Conservation (phyloP, 768 basidiomycete genomes). For the Collybiopsis luxurians region DNA sequence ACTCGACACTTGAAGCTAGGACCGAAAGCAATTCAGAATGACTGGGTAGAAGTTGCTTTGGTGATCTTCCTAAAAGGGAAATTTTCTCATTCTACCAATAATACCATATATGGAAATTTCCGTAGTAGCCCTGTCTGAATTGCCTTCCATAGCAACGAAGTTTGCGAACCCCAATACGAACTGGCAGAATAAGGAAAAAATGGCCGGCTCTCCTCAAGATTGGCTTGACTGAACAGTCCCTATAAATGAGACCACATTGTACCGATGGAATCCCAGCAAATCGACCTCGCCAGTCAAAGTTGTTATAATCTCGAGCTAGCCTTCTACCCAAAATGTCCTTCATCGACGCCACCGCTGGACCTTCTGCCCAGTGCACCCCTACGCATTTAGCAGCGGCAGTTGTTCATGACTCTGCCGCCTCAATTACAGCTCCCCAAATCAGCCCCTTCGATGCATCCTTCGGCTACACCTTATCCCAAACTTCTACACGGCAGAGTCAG, state of each 20-base stretch:
- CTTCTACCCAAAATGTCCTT: not conserved
- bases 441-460: slow-evolving; percentile 28
- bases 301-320: not conserved
- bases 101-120: too few species aligned
- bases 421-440: not conserved
- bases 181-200: too few species aligned
- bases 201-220: not conserved
- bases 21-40: too few species aligned
- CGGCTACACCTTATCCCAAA: slow-evolving; percentile 32
- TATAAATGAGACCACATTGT: not conserved
- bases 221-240: not conserved
- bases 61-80: too few species aligned
- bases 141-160: too few species aligned
- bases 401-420: not conserved
- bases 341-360: not conserved
- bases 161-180: too few species aligned
- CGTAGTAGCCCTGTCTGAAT: too few species aligned
- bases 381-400: not conserved
- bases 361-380: not conserved
- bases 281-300: not conserved
- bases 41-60: too few species aligned
- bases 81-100: too few species aligned
- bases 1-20: too few species aligned
- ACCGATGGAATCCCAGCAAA: not conserved
- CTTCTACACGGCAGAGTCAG: slow-evolving; percentile 37